Evolutionary conservation across 2,329 filamentous ascomycete species (phyloP).

Genomic region (Penicillium sp.): DNA sequence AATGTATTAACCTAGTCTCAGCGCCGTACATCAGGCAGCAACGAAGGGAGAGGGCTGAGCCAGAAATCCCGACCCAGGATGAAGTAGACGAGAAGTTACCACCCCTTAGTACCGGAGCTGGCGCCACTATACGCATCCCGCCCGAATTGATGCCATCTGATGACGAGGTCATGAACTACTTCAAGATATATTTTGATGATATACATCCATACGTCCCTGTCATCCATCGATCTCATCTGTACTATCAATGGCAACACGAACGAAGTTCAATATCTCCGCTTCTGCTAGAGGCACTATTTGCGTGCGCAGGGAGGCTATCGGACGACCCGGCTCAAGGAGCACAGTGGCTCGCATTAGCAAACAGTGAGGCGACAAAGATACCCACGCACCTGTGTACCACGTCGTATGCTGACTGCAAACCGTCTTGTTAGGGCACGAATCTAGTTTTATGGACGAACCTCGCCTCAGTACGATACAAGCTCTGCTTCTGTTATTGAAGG

Average conservation of each 20-base stretch:
- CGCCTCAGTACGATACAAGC: constrained; percentile 86
- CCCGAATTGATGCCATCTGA: constrained; percentile 88
- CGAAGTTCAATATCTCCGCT: constrained; percentile 79
- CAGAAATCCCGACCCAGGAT: constrained; percentile 51
- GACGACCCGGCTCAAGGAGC: constrained; percentile 77
- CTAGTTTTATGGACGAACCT: constrained; percentile 87
- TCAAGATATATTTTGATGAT: constrained; percentile 80
- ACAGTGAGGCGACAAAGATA: constrained; percentile 55
- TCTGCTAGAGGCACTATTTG: constrained; percentile 81
- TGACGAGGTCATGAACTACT: constrained; percentile 69
- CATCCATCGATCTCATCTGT: constrained; percentile 70
- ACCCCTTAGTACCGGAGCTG: constrained; percentile 57
- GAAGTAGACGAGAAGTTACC: constrained; percentile 65
- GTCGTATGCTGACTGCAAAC: too few species aligned
- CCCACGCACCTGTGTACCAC: too few species aligned
- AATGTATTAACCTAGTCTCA: too few species aligned
- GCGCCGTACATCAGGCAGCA: constrained; percentile 75
- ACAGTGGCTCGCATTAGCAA: constrained; percentile 85
- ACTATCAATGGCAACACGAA: constrained; percentile 79
- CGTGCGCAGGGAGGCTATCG: constrained; percentile 72
- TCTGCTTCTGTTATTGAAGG: constrained; percentile 76
- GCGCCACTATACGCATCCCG: constrained; percentile 75
- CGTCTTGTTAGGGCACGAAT: constrained; percentile 68
- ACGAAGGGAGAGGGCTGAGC: constrained; percentile 42
- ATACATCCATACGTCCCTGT: constrained; percentile 91